Base-by-base conservation (phyloP, 2,329 filamentous ascomycete species). In the Hypoxylon sp. region DNA sequence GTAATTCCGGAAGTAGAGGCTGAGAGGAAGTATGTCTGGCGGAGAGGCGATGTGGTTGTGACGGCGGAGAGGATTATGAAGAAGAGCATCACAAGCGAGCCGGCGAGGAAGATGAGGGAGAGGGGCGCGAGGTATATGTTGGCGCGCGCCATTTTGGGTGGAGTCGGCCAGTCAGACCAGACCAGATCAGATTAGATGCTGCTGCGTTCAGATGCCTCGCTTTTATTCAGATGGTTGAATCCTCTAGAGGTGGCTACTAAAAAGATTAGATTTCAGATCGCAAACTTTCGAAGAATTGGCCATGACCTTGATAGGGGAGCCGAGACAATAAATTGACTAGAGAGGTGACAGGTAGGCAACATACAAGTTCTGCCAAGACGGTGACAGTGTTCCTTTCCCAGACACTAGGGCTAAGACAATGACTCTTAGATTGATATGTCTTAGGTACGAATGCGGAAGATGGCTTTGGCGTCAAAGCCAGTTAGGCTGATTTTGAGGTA, bases 1-100 rank as follows among this genome's bases (percentile, higher is more conserved):
- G 87, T 84, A 76, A 97, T 94, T 76, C 85, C 88, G 33, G 82
- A 83, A 0, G 94, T 97, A 77, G 92, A 87, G 75, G 93, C 93
- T 77, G 91, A 86, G 33, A 98, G 88, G 84, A 98, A 97, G 82
- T 94, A 98, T 71, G 94, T 94, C 66, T 90, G 83, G 79, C 92
- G 88, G 61, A 97, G 84, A 1, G 87, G 87, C 5, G 83, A 77
- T n/a, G 79, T 78, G 67, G 79, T 69, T n/a, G 81, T 81, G 51
- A 88, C 78, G 65, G 84, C 88, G 17, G 85, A 81, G 42, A 91
- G 84, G 75, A 91, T 85, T 72, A 89, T 79, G 82, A 90, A 88
- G 79, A 85, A 86, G 58, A 89, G 82, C 74, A 89, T 78, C 33
- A 88, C 80, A 47, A 87, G 81, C 35, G 86, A 85, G 53, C 78